A percentile compares a stretch with the other conserved stretches of the same genome.
Evolutionary conservation across 805 yeast species (phyloP).

Genomic region (Monosporozyma aerobia): DNA sequence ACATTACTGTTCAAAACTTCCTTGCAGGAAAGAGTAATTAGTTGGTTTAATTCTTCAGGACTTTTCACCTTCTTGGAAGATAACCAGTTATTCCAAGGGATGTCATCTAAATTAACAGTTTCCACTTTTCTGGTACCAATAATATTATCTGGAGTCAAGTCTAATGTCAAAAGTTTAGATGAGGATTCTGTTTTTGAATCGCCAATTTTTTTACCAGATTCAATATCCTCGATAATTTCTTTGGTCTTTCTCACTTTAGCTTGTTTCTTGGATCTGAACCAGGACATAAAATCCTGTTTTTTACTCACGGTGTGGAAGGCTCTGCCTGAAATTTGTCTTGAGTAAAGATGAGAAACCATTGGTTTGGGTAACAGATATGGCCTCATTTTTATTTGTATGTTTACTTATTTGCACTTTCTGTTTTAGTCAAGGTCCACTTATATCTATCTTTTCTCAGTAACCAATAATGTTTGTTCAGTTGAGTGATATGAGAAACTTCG

Average conservation of each 20-base stretch:
- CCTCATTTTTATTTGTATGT: not conserved
- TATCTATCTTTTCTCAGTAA: no score
- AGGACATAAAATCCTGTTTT: slow-evolving; percentile 29
- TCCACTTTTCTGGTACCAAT: slow-evolving; percentile 17
- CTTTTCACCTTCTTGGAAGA: slow-evolving; percentile 17
- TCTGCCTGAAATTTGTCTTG: not conserved
- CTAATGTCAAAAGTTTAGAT: slow-evolving; percentile 10
- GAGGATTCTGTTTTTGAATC: not conserved
- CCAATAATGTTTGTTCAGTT: no score
- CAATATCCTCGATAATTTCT: slow-evolving; percentile 31
- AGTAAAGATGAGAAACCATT: not conserved
- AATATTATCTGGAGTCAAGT: slow-evolving; percentile 22
- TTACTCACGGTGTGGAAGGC: not conserved
- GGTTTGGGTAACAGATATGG: not conserved
- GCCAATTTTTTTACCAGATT: slow-evolving; percentile 30
- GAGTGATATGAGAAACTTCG: no score
- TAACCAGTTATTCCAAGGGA: slow-evolving; percentile 32
- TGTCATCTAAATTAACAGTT: slow-evolving; percentile 9
- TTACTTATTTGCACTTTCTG: no score
- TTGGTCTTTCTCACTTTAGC: slow-evolving; percentile 13
- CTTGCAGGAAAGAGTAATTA: slow-evolving; percentile 14
- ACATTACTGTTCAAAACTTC: slow-evolving; percentile 5
- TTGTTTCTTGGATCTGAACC: slow-evolving; percentile 32
- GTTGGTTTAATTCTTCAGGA: slow-evolving; percentile 20
- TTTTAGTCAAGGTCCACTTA: not conserved